phyloP scores from a whole-genome alignment of 2,329 filamentous ascomycete genomes.

The Fonsecaea nubica region DNA sequence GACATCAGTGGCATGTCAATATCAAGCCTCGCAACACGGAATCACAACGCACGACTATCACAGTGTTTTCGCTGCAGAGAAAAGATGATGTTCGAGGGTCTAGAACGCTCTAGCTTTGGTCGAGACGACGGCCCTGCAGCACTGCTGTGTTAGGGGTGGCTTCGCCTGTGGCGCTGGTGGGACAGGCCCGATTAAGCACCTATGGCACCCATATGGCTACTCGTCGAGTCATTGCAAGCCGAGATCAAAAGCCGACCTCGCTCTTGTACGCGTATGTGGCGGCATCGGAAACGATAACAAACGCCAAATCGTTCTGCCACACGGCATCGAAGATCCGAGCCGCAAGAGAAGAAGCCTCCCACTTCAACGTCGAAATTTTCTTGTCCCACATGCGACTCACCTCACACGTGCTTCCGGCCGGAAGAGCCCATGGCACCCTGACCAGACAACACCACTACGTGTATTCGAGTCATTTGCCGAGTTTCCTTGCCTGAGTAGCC shows the following conservation, averaged over 20 bases:
- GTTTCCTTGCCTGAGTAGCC: not conserved
- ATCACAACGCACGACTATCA: not conserved
- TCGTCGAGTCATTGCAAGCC: not conserved
- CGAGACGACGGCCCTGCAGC: not conserved
- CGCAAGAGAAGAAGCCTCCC: not conserved
- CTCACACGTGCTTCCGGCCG: too few species aligned
- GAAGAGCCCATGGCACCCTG: too few species aligned
- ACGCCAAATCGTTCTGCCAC: slow-evolving; percentile 11
- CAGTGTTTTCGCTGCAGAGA: not conserved
- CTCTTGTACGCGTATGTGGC: too few species aligned
- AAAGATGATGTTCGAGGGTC: not conserved
- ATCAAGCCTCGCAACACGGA: not conserved
- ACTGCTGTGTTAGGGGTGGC: not conserved
- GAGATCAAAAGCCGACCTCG: slow-evolving; percentile 12
- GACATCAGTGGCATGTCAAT: not conserved
- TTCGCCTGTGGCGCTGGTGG: slow-evolving; percentile 2
- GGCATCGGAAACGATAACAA: not conserved
- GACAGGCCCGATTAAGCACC: not conserved
- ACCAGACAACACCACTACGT: too few species aligned
- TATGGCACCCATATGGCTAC: not conserved
- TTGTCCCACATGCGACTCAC: not conserved
- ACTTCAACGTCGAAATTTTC: not conserved
- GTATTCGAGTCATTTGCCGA: too few species aligned
- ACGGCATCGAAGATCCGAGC: not conserved
- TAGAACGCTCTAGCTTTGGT: not conserved